Conservation (phyloP, 306 rosid genomes). For the Cyclanthera cordifolia region DNA sequence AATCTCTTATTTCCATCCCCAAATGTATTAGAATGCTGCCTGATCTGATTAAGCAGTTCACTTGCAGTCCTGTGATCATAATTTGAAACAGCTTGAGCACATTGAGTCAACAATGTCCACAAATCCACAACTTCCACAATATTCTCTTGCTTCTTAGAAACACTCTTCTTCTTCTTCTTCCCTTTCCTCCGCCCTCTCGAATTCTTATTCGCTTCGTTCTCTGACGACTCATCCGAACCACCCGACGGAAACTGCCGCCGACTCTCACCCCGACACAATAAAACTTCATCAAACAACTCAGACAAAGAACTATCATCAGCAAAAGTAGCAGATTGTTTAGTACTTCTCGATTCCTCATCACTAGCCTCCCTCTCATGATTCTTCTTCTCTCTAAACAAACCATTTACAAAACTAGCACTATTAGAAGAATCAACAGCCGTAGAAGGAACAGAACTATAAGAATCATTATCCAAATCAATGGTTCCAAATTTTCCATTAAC, state of each 20-base stretch:
- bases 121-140: constrained; percentile 23
- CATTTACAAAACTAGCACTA: background rate
- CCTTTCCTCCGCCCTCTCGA: constrained; percentile 15
- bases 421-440: background rate
- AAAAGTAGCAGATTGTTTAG: constrained; percentile 21
- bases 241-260: constrained; percentile 5
- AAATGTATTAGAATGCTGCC: constrained; percentile 21
- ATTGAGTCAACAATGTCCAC: constrained; percentile 23
- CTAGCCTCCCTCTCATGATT: constrained; percentile 15
- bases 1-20: constrained; percentile 30
- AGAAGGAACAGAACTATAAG: background rate
- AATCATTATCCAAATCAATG: constrained; percentile 8
- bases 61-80: constrained; percentile 19
- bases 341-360: constrained; percentile 19
- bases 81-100: constrained; percentile 29
- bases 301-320: constrained; percentile 22
- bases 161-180: background rate
- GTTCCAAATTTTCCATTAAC: background rate
- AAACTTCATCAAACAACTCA: constrained; percentile 26
- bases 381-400: constrained; percentile 20
- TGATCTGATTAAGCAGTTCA: constrained; percentile 19
- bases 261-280: constrained; percentile 10
- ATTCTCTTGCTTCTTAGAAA: constrained; percentile 3
- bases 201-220: constrained; percentile 8
- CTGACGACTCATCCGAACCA: background rate